Conservation (phyloP, 495 filamentous ascomycete species). For the Articulospora tetracladia region DNA sequence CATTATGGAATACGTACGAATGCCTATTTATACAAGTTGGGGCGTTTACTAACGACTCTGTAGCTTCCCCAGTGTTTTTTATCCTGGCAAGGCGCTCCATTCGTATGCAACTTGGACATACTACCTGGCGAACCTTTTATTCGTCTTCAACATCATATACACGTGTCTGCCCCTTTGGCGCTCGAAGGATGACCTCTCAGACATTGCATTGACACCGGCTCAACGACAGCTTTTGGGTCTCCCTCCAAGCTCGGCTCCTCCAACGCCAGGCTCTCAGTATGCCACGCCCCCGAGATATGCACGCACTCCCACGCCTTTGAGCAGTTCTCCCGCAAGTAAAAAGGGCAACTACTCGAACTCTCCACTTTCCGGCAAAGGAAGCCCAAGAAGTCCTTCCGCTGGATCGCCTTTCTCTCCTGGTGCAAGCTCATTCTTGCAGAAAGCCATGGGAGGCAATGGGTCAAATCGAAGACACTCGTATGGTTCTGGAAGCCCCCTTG, state of each 20-base stretch:
- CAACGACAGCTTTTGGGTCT: slow-evolving; percentile 85
- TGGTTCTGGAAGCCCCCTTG: slow-evolving; percentile 50
- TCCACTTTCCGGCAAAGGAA: slow-evolving; percentile 39
- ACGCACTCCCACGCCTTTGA: slow-evolving; percentile 54
- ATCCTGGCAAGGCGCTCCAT: slow-evolving; percentile 20
- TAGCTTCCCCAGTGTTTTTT: slow-evolving; percentile 26
- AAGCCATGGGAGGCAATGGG: slow-evolving; percentile 51
- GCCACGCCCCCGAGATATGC: slow-evolving; percentile 86
- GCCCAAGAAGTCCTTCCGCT: slow-evolving; percentile 32
- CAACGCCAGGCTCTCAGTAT: slow-evolving; percentile 62
- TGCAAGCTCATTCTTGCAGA: slow-evolving; percentile 66
- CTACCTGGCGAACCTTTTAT: slow-evolving; percentile 49
- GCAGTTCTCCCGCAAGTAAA: slow-evolving; percentile 43
- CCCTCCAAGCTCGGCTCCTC: slow-evolving; percentile 59
- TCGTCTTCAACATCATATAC: slow-evolving; percentile 60
- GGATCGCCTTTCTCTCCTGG: slow-evolving; percentile 27
- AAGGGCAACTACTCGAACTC: slow-evolving; percentile 48
- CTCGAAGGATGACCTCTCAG: slow-evolving; percentile 68
- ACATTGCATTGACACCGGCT: slow-evolving; percentile 87
- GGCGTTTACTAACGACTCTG: slow-evolving; percentile 21
- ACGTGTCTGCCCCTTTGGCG: slow-evolving; percentile 67
- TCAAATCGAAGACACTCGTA: slow-evolving; percentile 58
- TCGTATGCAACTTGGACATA: slow-evolving; percentile 33
- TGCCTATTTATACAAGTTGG: slow-evolving; percentile 5
- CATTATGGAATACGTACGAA: slow-evolving; percentile 15